Conservation (phyloP, 2,329 filamentous ascomycete genomes). For the Xylariaceae sp. region DNA sequence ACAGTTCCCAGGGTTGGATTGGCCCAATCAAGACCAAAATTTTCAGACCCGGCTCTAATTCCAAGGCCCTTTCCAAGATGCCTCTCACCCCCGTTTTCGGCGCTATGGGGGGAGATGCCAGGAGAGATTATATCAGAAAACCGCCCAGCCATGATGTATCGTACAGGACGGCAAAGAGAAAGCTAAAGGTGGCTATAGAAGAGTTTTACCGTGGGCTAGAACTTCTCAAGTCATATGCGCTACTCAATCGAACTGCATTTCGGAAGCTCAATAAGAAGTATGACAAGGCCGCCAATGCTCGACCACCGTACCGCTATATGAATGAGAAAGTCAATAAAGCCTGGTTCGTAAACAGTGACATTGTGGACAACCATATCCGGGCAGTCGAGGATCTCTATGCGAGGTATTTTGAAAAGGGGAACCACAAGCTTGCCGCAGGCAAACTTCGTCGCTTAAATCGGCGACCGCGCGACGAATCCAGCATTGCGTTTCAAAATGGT, state of each 20-base stretch:
- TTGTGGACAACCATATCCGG: constrained; percentile 78
- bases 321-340: constrained; percentile 87
- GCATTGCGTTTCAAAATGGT: constrained; percentile 62
- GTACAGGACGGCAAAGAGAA: constrained; percentile 85
- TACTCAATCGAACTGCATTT: constrained; percentile 90
- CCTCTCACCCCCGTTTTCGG: constrained; percentile 50
- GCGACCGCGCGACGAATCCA: constrained; percentile 59
- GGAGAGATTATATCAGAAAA: constrained; percentile 56
- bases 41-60: constrained; percentile 62
- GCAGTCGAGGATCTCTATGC: constrained; percentile 90
- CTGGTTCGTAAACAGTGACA: constrained; percentile 89
- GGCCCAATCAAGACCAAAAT: constrained; percentile 57
- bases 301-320: constrained; percentile 80
- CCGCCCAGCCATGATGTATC: constrained; percentile 65
- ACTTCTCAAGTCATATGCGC: constrained; percentile 85
- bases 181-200: constrained; percentile 86
- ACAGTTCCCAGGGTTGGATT: constrained; percentile 46
- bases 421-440: constrained; percentile 85
- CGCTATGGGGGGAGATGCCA: constrained; percentile 35
- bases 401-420: constrained; percentile 90
- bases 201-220: constrained; percentile 94
- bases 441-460: constrained; percentile 77
- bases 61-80: constrained; percentile 61
- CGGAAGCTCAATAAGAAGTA: constrained; percentile 99
- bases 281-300: constrained; percentile 83